Conservation (phyloP, 495 filamentous ascomycete genomes). For the Hypoxylon lenormandii region DNA sequence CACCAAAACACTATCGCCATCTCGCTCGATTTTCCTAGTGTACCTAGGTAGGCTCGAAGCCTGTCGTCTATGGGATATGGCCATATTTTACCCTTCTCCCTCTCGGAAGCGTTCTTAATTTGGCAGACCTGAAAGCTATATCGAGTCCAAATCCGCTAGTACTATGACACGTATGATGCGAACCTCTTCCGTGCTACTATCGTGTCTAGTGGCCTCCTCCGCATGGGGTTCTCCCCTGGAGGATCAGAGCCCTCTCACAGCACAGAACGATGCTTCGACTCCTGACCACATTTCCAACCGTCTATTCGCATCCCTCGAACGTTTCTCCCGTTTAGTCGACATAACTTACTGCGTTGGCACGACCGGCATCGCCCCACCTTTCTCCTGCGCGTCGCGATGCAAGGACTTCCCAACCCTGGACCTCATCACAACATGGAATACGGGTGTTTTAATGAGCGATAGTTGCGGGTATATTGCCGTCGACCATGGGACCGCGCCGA, state of each 20-base stretch:
- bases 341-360: slow-evolving; percentile 93
- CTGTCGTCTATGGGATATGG: slow-evolving; percentile 34
- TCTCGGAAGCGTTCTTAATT: slow-evolving; percentile 10
- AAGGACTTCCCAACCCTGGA: slow-evolving; percentile 81
- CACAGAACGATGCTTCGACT: slow-evolving; percentile 23
- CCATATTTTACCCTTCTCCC: slow-evolving; percentile 12
- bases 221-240: slow-evolving; percentile 26
- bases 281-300: slow-evolving; percentile 65
- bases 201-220: slow-evolving; percentile 8
- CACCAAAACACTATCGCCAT: slow-evolving; percentile 15
- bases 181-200: slow-evolving; percentile 21
- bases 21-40: slow-evolving; percentile 5
- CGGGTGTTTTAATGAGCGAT: slow-evolving; percentile 85
- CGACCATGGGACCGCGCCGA: slow-evolving; percentile 70
- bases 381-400: slow-evolving; percentile 86
- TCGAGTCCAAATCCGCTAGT: neutral
- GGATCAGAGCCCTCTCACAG: slow-evolving; percentile 34
- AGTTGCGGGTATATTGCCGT: slow-evolving; percentile 94
- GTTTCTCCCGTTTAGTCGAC: slow-evolving; percentile 87
- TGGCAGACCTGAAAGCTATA: slow-evolving; percentile 11
- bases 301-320: slow-evolving; percentile 85
- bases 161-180: slow-evolving; percentile 26
- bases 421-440: slow-evolving; percentile 87
- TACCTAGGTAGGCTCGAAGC: slow-evolving; percentile 9
- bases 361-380: slow-evolving; percentile 81